phyloP scores from a whole-genome alignment of 768 basidiomycete genomes.

The Cyclocybe cylindracea region DNA sequence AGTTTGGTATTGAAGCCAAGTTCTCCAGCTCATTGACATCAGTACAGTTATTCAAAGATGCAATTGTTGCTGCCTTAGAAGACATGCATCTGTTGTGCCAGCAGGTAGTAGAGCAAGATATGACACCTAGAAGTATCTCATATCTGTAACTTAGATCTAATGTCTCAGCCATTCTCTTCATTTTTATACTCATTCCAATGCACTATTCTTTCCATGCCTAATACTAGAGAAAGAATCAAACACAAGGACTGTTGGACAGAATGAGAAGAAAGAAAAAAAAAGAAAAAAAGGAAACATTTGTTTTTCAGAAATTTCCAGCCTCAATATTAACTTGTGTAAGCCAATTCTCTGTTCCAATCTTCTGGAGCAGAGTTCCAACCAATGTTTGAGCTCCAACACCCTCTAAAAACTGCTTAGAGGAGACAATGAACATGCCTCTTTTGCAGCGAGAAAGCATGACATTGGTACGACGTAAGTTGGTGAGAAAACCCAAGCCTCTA shows the following conservation, averaged over 20 bases:
- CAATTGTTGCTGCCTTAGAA: conserved; percentile 59
- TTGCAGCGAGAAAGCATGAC: conserved; percentile 88
- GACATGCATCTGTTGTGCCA: conserved; percentile 69
- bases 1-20: conserved; percentile 95
- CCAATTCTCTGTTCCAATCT: conserved; percentile 41
- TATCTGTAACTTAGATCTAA: too few species aligned
- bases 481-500: conserved; percentile 64
- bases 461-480: conserved; percentile 70
- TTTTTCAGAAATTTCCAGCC: conserved; percentile 24
- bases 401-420: conserved; percentile 61
- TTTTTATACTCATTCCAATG: too few species aligned
- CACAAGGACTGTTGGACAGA: too few species aligned
- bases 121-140: too few species aligned
- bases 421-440: conserved; percentile 73
- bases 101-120: background rate
- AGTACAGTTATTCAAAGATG: conserved; percentile 64
- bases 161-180: too few species aligned
- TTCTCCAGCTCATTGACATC: conserved; percentile 67
- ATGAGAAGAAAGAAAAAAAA: background rate
- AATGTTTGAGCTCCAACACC: conserved; percentile 49
- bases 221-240: too few species aligned
- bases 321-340: conserved; percentile 38
- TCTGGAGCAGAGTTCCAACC: conserved; percentile 41
- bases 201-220: too few species aligned
- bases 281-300: background rate